phyloP scores from a whole-genome alignment of 176 grass and related monocot species.

The Themeda triandra region DNA sequence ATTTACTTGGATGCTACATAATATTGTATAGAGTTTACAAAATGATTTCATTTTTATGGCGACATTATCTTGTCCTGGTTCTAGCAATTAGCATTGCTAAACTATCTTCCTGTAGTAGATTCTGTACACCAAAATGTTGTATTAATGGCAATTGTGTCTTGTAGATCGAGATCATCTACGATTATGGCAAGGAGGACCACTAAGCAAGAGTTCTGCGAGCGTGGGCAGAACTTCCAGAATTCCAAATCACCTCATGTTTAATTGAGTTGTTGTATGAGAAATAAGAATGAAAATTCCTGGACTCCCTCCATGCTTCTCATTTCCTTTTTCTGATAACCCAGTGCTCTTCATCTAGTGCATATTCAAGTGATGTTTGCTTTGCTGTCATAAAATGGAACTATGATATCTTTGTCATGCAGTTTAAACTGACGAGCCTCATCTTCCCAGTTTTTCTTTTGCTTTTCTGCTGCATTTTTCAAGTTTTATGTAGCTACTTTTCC shows the following conservation, averaged over 20 bases:
- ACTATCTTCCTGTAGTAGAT: not conserved
- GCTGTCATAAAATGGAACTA: not conserved
- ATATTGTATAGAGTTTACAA: not conserved
- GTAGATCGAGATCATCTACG: conserved; percentile 91
- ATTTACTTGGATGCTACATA: not conserved
- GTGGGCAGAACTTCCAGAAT: conserved; percentile 27
- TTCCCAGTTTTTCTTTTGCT: not conserved
- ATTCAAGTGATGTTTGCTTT: not conserved
- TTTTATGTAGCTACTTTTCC: too few relatives aligned
- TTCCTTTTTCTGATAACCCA: not conserved
- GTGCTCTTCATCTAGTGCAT: conserved; percentile 9
- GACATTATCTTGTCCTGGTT: not conserved
- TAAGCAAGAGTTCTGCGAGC: conserved; percentile 3
- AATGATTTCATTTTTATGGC: not conserved
- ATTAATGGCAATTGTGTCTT: not conserved
- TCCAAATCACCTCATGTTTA: conserved; percentile 23
- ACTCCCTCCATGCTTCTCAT: not conserved
- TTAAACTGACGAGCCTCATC: not conserved
- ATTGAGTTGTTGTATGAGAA: conserved; percentile 20
- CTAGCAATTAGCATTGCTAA: not conserved
- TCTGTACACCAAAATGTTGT: not conserved
- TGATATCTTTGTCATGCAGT: not conserved
- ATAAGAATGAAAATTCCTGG: conserved; percentile 43
- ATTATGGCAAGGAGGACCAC: conserved; percentile 86
- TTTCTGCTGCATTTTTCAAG: not conserved